A percentile compares a stretch with the other conserved stretches of the same genome.
These are phyloP conservation scores for Entoloma clypeatum DNA, from an alignment of 1,284 basidiomycete species.

Conservation along the genomic window DNA sequence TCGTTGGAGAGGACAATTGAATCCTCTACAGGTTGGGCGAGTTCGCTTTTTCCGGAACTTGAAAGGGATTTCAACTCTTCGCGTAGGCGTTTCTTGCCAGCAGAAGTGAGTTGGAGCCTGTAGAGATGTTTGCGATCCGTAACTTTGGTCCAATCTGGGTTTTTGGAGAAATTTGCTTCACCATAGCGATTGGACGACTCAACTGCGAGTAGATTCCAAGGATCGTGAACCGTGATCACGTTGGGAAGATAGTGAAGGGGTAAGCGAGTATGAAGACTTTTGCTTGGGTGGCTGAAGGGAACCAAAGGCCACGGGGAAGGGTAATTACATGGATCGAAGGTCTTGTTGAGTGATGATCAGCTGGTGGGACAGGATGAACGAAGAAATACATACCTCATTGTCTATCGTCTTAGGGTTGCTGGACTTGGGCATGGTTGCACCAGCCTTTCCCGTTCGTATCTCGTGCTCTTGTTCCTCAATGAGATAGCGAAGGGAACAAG, in stretches of 20 bases:
- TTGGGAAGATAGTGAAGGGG: conserved; percentile 31
- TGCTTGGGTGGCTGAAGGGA: conserved; percentile 22
- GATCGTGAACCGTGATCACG: conserved; percentile 34
- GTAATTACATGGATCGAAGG: conserved; percentile 30
- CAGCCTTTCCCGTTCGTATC: conserved; percentile 3
- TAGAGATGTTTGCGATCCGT: conserved; percentile 18
- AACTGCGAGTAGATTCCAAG: conserved; percentile 27
- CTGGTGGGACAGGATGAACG: not conserved
- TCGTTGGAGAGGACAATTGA: too few species aligned
- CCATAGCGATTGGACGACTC: conserved; percentile 1
- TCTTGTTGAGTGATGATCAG: conserved; percentile 14
- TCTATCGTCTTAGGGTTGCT: not conserved
- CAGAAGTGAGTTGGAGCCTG: conserved; percentile 12
- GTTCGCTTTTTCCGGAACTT: not conserved
- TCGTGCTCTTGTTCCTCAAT: conserved; percentile 6
- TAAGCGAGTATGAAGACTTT: conserved; percentile 28
- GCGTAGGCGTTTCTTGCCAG: conserved; percentile 2
- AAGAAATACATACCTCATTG: not conserved
- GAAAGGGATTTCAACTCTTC: conserved; percentile 6
- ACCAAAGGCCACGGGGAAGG: conserved; percentile 33
- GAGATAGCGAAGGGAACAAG: conserved; percentile 27
- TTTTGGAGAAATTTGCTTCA: not conserved
- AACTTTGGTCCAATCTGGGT: conserved; percentile 17
- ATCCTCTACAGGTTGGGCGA: not conserved
- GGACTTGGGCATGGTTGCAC: conserved; percentile 1